These are phyloP conservation scores for Vigna trinervia DNA, from an alignment of 306 rosid species.

Conservation along the genomic window DNA sequence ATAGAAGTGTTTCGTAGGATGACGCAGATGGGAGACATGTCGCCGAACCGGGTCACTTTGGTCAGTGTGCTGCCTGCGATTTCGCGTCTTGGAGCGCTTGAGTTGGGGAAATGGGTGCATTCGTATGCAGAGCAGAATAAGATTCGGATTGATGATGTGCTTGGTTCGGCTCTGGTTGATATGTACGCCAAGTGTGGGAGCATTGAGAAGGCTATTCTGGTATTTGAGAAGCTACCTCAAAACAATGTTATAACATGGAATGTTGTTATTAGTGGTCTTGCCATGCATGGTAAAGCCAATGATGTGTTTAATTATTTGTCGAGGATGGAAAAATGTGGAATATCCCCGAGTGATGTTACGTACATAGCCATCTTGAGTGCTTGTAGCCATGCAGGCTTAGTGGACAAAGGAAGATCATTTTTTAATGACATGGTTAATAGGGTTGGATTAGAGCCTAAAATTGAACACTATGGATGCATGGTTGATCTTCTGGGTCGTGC, in stretches of 20 bases:
- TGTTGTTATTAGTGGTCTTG: conserved; percentile 1
- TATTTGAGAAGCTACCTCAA: conserved; percentile 10
- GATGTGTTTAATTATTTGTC: conserved; percentile 4
- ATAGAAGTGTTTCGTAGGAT: neutral
- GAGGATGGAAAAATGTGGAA: conserved; percentile 9
- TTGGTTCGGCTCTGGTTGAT: conserved; percentile 17
- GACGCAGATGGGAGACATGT: neutral
- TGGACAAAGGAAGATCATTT: conserved; percentile 3
- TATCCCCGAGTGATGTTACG: neutral
- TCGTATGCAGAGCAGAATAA: neutral
- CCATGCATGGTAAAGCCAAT: conserved; percentile 24
- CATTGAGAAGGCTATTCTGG: conserved; percentile 15
- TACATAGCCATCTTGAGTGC: conserved; percentile 16
- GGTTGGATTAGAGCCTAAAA: conserved; percentile 13
- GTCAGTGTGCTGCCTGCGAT: conserved; percentile 1
- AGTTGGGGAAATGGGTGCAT: conserved; percentile 18
- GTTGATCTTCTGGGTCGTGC: conserved; percentile 10
- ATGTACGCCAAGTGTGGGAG: conserved; percentile 19
- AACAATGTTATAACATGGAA: conserved; percentile 12
- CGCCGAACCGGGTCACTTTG: conserved; percentile 6
- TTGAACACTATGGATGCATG: conserved; percentile 23
- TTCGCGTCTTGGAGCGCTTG: neutral
- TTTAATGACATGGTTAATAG: conserved; percentile 9
- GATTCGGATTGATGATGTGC: conserved; percentile 19
- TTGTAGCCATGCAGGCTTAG: conserved; percentile 8